Evolutionary conservation across 2,329 filamentous ascomycete species (phyloP).

Genomic region (Beauveria sp.): DNA sequence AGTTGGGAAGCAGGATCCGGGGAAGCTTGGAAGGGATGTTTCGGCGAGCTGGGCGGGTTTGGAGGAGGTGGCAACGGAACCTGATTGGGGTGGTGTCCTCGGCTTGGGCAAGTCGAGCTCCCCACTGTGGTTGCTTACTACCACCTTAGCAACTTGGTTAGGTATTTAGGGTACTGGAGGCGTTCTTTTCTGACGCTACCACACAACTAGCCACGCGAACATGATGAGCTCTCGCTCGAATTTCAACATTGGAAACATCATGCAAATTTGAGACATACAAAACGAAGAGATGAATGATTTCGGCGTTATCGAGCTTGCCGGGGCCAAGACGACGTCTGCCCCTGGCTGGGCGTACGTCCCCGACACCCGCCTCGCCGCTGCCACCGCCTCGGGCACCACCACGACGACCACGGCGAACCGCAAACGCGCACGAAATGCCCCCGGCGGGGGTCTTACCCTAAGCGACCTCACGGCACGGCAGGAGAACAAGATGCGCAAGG

Average conservation of each 20-base stretch:
- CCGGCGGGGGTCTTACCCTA: slow-evolving; percentile 37
- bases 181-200: too few species aligned
- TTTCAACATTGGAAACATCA: not conserved
- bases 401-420: slow-evolving; percentile 43
- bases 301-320: slow-evolving; percentile 76
- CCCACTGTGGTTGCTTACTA: not conserved
- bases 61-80: slow-evolving; percentile 3
- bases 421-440: slow-evolving; percentile 62
- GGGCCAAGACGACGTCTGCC: slow-evolving; percentile 58
- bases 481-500: slow-evolving; percentile 71
- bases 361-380: slow-evolving; percentile 52
- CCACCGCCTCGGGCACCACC: slow-evolving; percentile 36
- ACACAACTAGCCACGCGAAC: too few species aligned
- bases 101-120: not conserved
- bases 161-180: too few species aligned
- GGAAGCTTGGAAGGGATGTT: not conserved
- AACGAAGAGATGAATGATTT: slow-evolving; percentile 52
- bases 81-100: slow-evolving; percentile 13
- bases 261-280: not conserved
- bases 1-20: not conserved
- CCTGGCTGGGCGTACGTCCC: slow-evolving; percentile 93
- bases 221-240: too few species aligned
- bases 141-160: too few species aligned
- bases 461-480: slow-evolving; percentile 73
- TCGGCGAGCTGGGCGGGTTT: not conserved